Base-by-base conservation (phyloP, 305 asterid genomes). In the Solanum hybrid region DNA sequence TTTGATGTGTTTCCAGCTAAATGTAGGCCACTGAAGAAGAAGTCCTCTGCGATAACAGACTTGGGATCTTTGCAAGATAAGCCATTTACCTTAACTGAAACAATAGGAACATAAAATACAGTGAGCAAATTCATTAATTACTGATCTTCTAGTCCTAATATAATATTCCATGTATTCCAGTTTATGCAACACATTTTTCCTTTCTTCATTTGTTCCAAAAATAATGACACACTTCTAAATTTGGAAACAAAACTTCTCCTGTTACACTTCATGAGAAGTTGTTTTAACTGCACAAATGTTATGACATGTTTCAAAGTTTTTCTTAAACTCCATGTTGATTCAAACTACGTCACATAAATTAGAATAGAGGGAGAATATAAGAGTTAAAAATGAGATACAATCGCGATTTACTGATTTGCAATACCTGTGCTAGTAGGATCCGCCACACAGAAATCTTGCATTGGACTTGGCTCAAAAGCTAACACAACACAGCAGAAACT, bases 41-140 rank as follows among this genome's bases (percentile, higher is more conserved):
- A 91, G 64, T 90, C 93, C 9, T 90, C 77, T 10, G 76, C 90
- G 5, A 35, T 27, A 7, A 89, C 91, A 12, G 88, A 86, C 34
- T 35, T 88, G 24, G 93, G 91, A 86, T 89, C 79, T 85, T 89
- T 92, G 91, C 92, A 92, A 12, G 32, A 37, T 35, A 77, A 13
- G 6, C 93, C 92, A 36, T 92, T 90, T 38, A 90, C 89, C 80
- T 56, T 34, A 45, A n/a, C 93, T 90, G 89, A 75, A 24, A 85
- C 15, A 32, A 27, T 13, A 9, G 15, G 13, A 85, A 14, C 60
- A 45, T 14, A 87, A 45, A 73, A 22, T 36, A 36, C 29, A 22
- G 17, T 78, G 31, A 35, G 45, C 5, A 77, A 73, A 32, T 0
- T 76, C 81, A 76, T 32, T 5, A 77, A 17, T 77, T 4, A 77